Conservation (phyloP, 306 rosid species). For the Rubus parviflorus region DNA sequence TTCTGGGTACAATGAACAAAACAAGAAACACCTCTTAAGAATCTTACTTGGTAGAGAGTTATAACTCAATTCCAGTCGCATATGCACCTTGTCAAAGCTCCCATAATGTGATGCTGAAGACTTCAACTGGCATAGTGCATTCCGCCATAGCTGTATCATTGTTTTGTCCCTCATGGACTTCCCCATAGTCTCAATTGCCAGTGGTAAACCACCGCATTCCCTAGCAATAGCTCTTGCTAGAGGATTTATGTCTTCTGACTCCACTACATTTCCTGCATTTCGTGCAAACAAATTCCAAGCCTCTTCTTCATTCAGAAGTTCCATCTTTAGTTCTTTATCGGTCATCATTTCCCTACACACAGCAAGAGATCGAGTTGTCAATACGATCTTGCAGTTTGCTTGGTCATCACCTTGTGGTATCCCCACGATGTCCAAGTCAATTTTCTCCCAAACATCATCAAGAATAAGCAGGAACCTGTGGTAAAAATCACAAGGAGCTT, state of each 20-base stretch:
- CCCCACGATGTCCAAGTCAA: constrained; percentile 21
- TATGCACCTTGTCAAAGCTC: constrained; percentile 14
- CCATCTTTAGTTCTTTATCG: constrained; percentile 6
- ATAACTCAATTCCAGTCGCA: constrained; percentile 19
- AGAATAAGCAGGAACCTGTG: constrained; percentile 23
- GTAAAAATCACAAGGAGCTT: neutral
- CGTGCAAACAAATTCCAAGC: constrained; percentile 24
- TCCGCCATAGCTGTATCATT: constrained; percentile 23
- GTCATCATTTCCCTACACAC: constrained; percentile 29
- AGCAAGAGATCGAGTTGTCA: constrained; percentile 8
- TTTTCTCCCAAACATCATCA: constrained; percentile 25
- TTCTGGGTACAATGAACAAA: constrained; percentile 23
- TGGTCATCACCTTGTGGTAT: constrained; percentile 22
- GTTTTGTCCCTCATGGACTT: constrained; percentile 17
- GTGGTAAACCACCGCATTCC: constrained; percentile 22
- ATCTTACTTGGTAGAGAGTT: constrained; percentile 21
- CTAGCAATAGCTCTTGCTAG: constrained; percentile 21
- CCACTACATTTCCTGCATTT: constrained; percentile 21
- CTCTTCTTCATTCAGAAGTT: constrained; percentile 24
- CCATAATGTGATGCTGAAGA: neutral
- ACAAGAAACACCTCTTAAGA: constrained; percentile 17
- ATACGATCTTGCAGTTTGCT: constrained; percentile 19
- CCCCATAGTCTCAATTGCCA: constrained; percentile 24
- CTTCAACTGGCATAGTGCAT: constrained; percentile 7
- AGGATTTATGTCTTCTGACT: constrained; percentile 10